Conservation (phyloP, 2,329 filamentous ascomycete species). For the Hymenoscyphus occultus region DNA sequence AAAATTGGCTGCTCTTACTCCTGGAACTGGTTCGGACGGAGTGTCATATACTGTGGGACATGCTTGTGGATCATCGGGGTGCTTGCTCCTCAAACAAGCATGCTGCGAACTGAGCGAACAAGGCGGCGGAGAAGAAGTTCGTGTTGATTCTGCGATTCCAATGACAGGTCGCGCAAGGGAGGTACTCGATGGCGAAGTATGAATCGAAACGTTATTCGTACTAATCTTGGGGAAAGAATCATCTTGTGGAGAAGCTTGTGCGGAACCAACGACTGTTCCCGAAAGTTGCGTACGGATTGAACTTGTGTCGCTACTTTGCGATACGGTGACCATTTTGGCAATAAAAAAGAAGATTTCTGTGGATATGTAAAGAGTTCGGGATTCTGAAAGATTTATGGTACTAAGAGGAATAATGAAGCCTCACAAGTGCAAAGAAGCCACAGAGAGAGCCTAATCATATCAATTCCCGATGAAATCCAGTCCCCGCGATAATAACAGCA, state of each 20-base stretch:
- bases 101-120: too few relatives aligned
- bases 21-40: neutral
- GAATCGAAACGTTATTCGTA: neutral
- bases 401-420: neutral
- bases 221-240: too few relatives aligned
- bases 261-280: neutral
- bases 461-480: neutral
- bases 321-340: neutral
- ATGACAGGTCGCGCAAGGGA: too few relatives aligned
- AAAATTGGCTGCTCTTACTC: neutral
- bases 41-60: neutral
- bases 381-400: neutral
- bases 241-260: neutral
- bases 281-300: neutral
- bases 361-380: neutral
- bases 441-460: neutral
- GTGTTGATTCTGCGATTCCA: too few relatives aligned
- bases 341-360: too few relatives aligned
- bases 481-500: too few relatives aligned
- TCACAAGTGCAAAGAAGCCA: neutral
- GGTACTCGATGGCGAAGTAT: neutral
- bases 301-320: neutral
- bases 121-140: too few relatives aligned
- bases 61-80: neutral
- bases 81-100: neutral